A percentile compares a stretch with the other conserved stretches of the same genome.
phyloP scores from a whole-genome alignment of 306 rosid species.

The Cucumis cinereus region DNA sequence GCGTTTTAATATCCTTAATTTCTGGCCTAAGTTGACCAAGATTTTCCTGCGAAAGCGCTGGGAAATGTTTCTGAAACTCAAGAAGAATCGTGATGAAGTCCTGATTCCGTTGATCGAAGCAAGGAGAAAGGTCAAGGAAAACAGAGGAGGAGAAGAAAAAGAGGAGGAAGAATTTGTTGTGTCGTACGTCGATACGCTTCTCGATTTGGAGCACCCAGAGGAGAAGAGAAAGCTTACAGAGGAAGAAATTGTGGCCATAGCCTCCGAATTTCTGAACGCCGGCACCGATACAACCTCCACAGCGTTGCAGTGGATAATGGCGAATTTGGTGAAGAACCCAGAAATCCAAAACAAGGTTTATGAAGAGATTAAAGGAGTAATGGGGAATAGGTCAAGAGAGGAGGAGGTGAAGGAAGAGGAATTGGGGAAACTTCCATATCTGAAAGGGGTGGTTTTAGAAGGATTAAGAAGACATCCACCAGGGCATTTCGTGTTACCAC shows the following conservation, averaged over 20 bases:
- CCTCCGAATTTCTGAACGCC: constrained; percentile 32
- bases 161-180: not conserved
- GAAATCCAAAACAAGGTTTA: constrained; percentile 28
- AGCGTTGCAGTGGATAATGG: constrained; percentile 35
- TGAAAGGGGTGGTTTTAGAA: too few species aligned
- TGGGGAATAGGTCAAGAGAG: not conserved
- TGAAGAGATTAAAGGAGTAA: constrained; percentile 23
- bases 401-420: too few species aligned
- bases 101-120: too few species aligned
- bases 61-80: too few species aligned
- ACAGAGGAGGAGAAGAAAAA: not conserved
- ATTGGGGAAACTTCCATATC: too few species aligned
- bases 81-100: too few species aligned
- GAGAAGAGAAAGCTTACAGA: constrained; percentile 13
- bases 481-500: too few species aligned
- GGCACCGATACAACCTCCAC: constrained; percentile 42
- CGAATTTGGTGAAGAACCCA: constrained; percentile 38
- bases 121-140: not conserved
- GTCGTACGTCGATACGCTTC: constrained; percentile 36
- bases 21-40: too few species aligned
- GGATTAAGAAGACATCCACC: too few species aligned
- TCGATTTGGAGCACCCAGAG: constrained; percentile 20
- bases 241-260: constrained; percentile 36
- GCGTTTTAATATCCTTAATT: too few species aligned
- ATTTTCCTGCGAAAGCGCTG: too few species aligned